A percentile compares a stretch with the other conserved stretches of the same genome.
Evolutionary conservation across 345 rosid genomes (phyloP).

Genomic region (Clarkia xantiana): DNA sequence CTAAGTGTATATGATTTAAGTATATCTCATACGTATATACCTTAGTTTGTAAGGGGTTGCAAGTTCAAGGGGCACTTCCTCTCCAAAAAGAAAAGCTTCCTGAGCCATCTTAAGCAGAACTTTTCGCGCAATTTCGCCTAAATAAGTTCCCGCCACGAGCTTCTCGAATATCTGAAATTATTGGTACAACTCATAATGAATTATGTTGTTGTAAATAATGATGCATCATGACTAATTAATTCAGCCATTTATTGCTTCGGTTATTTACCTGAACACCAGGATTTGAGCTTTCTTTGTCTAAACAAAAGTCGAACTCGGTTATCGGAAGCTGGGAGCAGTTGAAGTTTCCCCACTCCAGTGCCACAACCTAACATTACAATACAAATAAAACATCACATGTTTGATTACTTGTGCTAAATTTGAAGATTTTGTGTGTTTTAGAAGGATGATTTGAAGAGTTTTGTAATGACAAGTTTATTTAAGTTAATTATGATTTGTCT

Average conservation of each 20-base stretch:
- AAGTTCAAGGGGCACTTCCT: slow-evolving; percentile 31
- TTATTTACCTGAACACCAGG: slow-evolving; percentile 28
- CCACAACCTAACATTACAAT: slow-evolving; percentile 27
- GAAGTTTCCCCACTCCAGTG: slow-evolving; percentile 55
- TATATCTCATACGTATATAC: slow-evolving; percentile 9
- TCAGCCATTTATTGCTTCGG: not conserved
- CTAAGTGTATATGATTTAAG: not conserved
- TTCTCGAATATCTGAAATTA: slow-evolving; percentile 43
- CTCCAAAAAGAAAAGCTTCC: slow-evolving; percentile 49
- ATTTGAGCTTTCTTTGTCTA: slow-evolving; percentile 40
- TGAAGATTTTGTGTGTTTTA: not conserved
- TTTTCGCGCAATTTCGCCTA: slow-evolving; percentile 71
- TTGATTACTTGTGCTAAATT: not conserved
- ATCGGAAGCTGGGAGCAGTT: slow-evolving; percentile 33
- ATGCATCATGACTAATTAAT: too few species aligned
- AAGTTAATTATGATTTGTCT: too few species aligned
- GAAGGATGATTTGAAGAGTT: too few species aligned
- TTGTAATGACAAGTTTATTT: too few species aligned
- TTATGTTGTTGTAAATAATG: too few species aligned
- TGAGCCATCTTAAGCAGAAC: slow-evolving; percentile 44
- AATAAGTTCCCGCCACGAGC: slow-evolving; percentile 41
- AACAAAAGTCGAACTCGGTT: slow-evolving; percentile 37
- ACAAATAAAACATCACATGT: not conserved
- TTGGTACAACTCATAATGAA: too few species aligned
- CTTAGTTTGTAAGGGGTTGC: slow-evolving; percentile 32